Evolutionary conservation across 257 asterid species (phyloP), one percentile per base, ranked within the genome.

Genomic region (Lycium barbarum): DNA sequence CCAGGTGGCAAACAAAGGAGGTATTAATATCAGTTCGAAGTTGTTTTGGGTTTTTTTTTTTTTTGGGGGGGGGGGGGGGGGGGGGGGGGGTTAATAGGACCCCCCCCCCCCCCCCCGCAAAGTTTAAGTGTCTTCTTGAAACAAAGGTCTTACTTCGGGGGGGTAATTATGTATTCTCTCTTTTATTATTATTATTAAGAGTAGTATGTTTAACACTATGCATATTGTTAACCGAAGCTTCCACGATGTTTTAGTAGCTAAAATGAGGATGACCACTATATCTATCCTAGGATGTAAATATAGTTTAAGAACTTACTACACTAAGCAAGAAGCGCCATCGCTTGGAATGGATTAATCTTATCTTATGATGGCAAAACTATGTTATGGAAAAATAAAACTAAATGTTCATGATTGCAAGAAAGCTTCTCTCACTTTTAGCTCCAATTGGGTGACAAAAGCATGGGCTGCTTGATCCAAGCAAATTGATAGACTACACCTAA

Each of bases 321-420:
- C 49, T 17, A 40, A 70, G 79, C 54, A 70, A 38, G 40, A 40
- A 70, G 9, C 11, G 33, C 22, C 54, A 40, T 22, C 33, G 18
- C 79, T 18, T 71, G 35, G 79, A 71, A 0, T 17, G 57, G 17
- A 40, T 17, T 71, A 43, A 0, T 71, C 35, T 9, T 71, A 2
- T 40, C n/a, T 68, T 71, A 71, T 71, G 79, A 43, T 71, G 79
- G 57, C 13, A 70, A 71, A 43, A 71, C 79, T 71, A 71, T 40
- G 58, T 45, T 9, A 72, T 45, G 55, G 33, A 20, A 72, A 45
- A 43, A n/a, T 47, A 43, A 72, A n/a, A 72, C 80, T 5, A 45
- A n/a, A 43, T 10, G 35, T 47, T 10, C 80, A 72, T n/a, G 58
- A 72, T 45, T 45, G 54, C 35, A 71, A 71, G 5, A n/a, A n/a